Evolutionary conservation across 345 rosid genomes (phyloP).

Genomic region (Fremontodendron californicum): DNA sequence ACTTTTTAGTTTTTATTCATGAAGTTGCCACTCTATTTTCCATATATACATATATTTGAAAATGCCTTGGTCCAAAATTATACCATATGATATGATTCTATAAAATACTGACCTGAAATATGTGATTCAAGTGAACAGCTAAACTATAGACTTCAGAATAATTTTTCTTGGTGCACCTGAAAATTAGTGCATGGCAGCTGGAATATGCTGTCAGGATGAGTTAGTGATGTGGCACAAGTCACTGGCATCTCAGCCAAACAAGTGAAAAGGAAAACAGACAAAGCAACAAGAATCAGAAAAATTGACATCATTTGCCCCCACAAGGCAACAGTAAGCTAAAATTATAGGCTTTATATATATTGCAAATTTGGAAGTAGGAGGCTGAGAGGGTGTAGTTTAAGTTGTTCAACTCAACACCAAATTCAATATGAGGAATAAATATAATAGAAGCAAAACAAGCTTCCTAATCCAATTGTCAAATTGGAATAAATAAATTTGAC

Average conservation of each 20-base stretch:
- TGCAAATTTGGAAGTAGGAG: not conserved
- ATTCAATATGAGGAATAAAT: not conserved
- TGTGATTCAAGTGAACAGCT: not conserved
- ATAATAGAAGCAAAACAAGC: not conserved
- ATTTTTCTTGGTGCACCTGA: not conserved
- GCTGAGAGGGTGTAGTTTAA: not conserved
- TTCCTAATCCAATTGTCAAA: not conserved
- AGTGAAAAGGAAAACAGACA: not conserved
- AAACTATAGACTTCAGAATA: not conserved
- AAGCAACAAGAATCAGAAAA: not conserved
- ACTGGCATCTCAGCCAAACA: slow-evolving; percentile 12
- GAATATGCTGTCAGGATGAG: slow-evolving; percentile 26
- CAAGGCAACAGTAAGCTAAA: not conserved
- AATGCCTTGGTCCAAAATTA: too few species aligned
- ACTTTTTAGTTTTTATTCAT: not conserved
- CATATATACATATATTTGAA: too few species aligned
- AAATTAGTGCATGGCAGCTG: slow-evolving; percentile 19
- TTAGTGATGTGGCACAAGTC: slow-evolving; percentile 1
- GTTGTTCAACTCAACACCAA: not conserved
- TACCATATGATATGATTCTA: not conserved
- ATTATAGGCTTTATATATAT: not conserved
- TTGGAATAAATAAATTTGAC: not conserved
- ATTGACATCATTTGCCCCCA: not conserved
- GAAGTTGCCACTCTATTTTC: not conserved
- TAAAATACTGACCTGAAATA: not conserved